Base-by-base conservation (phyloP, 176 grass and related monocot genomes). In the Miscanthus lutarioriparius region DNA sequence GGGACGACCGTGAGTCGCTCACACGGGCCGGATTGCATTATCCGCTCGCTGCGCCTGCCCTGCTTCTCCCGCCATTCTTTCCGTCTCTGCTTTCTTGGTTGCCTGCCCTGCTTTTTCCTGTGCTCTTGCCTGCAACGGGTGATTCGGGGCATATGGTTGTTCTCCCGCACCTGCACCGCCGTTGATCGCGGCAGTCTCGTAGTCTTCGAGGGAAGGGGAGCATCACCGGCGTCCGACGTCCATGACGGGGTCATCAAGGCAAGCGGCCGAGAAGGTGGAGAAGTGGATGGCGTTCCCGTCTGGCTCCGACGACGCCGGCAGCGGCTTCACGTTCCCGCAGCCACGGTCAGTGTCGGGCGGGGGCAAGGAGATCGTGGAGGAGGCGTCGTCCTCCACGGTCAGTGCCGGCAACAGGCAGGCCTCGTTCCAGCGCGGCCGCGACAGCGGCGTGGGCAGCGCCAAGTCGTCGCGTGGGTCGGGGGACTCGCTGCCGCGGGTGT, bases 401-500 rank as follows among this genome's bases (percentile, higher is more conserved):
- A 23, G 3, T 15, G 61, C 10, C 80, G 10, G 49, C 30, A 43
- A 15, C 49, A 61, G 76, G 80, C 86, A 20, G 56, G 54, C 43
- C 8, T 79, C 77, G 27, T 51, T 49, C 76, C 80, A 75, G 71
- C 67, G 67, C 11, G 41, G 66, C 2, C 40, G 63, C 4, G 67
- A 40, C 48, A 76, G 86, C 70, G 70, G 78, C 23, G 32, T 12
- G 20, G 82, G 45, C 45, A 86, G 78, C 72, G 8, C 51, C 78
- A 82, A 53, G 62, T 85, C 87, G 14, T 85, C 88, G 12, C 87
- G 70, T 11, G 36, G 5, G 8, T 89, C 87, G 11, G 45, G 67
- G 27, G 82, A 85, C 40, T 73, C 56, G 20, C 61, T 98, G 77
- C 96, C 96, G 8, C 89, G 93, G 65, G 91, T 98, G 37, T 96